phyloP scores from a whole-genome alignment of 345 rosid species.

The Passiflora organensis region DNA sequence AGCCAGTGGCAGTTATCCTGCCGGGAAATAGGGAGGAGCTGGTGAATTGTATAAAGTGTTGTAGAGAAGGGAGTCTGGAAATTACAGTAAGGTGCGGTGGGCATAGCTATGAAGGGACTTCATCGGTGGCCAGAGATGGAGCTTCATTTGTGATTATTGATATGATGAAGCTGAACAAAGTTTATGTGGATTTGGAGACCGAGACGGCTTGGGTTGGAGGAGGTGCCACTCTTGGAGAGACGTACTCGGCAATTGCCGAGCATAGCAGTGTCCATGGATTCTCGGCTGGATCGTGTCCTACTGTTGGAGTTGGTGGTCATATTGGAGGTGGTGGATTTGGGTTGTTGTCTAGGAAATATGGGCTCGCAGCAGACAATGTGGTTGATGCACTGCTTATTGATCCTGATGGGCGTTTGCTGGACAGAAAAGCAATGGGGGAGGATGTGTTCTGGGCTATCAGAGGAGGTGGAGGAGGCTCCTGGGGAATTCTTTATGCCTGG shows the following conservation, averaged over 20 bases:
- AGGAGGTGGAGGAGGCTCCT: constrained; percentile 27
- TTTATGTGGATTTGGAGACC: constrained; percentile 9
- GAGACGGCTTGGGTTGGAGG: constrained; percentile 22
- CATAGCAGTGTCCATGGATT: constrained; percentile 16
- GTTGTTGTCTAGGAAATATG: constrained; percentile 20
- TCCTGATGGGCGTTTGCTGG: constrained; percentile 13
- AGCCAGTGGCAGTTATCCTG: constrained; percentile 20
- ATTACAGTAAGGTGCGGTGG: constrained; percentile 24
- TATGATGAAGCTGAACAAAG: constrained; percentile 21
- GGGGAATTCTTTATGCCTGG: constrained; percentile 26
- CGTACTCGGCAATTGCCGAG: constrained; percentile 17
- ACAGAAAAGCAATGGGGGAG: constrained; percentile 23
- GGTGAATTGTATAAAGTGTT: constrained; percentile 8
- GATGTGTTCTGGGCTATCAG: constrained; percentile 31
- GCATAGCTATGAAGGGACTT: constrained; percentile 30
- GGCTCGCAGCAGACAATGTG: constrained; percentile 25
- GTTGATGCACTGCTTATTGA: constrained; percentile 22
- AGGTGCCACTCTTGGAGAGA: constrained; percentile 27
- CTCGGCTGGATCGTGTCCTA: constrained; percentile 29
- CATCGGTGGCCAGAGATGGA: constrained; percentile 1
- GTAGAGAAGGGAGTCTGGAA: constrained; percentile 6
- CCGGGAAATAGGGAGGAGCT: constrained; percentile 13
- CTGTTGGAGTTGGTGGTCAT: constrained; percentile 29
- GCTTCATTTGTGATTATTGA: constrained; percentile 16
- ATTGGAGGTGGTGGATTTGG: constrained; percentile 26